Base-by-base conservation (phyloP, 2,329 filamentous ascomycete genomes). In the Pseudocercospora macadamiae region DNA sequence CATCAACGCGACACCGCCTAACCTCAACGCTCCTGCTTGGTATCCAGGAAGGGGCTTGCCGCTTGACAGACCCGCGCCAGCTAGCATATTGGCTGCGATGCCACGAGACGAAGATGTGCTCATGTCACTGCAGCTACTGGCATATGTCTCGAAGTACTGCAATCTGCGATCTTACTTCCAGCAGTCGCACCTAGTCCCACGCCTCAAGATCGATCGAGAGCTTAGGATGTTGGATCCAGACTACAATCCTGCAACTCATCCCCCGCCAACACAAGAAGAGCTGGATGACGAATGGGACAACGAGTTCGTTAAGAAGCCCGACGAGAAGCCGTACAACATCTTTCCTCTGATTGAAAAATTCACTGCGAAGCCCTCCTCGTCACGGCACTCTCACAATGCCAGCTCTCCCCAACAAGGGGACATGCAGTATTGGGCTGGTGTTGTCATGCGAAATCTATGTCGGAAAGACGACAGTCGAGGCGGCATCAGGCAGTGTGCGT, bases 361-460 rank as follows among this genome's bases (percentile, higher is more conserved):
- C 74, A 99, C 95, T 3, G 91, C 97, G 26, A 87, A 95, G 64
- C 67, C 68, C 9, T 74, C 72, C 7, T 69, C 67, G 14, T 71
- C 70, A 3, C 92, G 97, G 71, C 42, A 23, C 76, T 68, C 67
- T 12, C 92, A 96, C 72, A 91, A 97, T 77, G 59, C 67, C n/a
- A 32, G 60, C 9, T 70, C 68, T 1, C 69, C 70, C 3, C 70
- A 74, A 59, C 71, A 74, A 54, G 68, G 68, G 57, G 71, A 91
- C 60, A 99, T 99, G 95, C 93, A 97, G 75, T 99, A 99, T 79
- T 99, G 95, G 95, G 95, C 95, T 16, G 95, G 93, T 62, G 95
- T 99, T 14, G 95, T 99, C 45, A 99, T 99, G 95, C 86, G 95
- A 64, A 99, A 99, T 73, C 84, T 99, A 51, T 99, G 95, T 81